Evolutionary conservation across 305 asterid species (phyloP), one percentile per base, ranked within the genome.

Genomic region (Euphrasia arctica): DNA sequence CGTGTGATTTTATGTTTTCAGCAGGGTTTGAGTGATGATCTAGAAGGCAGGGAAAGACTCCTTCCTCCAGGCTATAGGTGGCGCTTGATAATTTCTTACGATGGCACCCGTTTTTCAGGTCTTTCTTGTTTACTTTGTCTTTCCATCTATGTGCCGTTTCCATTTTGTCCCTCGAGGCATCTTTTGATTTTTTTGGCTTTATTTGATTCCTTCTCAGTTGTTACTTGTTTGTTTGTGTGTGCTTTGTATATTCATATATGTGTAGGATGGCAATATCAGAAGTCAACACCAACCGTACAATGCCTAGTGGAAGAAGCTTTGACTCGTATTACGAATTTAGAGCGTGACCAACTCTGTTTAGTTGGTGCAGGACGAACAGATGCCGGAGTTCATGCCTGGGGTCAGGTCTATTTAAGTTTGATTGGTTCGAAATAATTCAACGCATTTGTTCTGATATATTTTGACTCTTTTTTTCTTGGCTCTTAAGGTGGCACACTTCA

Each of bases 341-440:
- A 80, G n/a, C 89, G 93, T 12, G 67, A 78, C 48, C 88, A 80
- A 57, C 93, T 92, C 41, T 65, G 71, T 45, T 72, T 87, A 60
- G 95, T 85, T 66, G 97, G 94, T 61, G 93, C 97, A 22, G 77
- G 97, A 47, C 82, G 97, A 77, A 92, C 98, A n/a, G 97, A 92
- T 81, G 90, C 93, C 22, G 98, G 98, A 70, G 98, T 89, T 58
- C 98, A 89, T 78, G 98, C 97, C 63, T 82, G 78, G 86, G 93
- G 98, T 62, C 98, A 89, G 96, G 97, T 91, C 73, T 70, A 79
- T 64, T 70, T 66, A 75, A 50, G 10, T 28, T 74, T 27, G 45
- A 55, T 0, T 15, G 28, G 39, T 65, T 57, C 72, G 34, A 12
- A 31, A 15, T 39, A 68, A 41, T 60, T 52, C 64, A 31, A 58